Base-by-base conservation (phyloP, 2,329 filamentous ascomycete species). In the Scleromitrula shiraiana region DNA sequence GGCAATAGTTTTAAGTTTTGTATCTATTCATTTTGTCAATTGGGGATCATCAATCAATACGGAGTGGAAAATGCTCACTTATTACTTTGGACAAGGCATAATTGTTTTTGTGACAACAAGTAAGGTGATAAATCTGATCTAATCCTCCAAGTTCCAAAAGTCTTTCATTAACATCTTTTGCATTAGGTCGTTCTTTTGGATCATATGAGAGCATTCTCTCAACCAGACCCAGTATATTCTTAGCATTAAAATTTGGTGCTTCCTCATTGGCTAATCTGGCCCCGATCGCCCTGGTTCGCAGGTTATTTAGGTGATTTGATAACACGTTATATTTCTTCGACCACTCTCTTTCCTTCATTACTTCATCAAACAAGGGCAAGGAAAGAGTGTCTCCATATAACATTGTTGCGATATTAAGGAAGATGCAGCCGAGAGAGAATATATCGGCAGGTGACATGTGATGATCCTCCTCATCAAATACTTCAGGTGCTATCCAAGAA, bases 121-220 rank as follows among this genome's bases (percentile, higher is more conserved):
- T 56, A 10, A 65, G 64, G 52, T 74, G 71, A 51, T 74, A 74
- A 5, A 71, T 65, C 45, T 75, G 71, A 32, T 71, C 68, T 20
- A 74, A 62, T 5, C 71, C 71, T 4, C 72, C 72, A 0, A 74
- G 62, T 53, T 67, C 68, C 1, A 67, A 67, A 3, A 74, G 60
- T 43, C 66, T 66, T 35, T 69, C 66, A 56, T 76, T 73, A 7
- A 78, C 73, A 55, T 76, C 72, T 9, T 64, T 59, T 2, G 73
- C 73, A 1, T 70, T 65, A 3, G 75, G 76, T 22, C 76, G 67
- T 42, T 75, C 70, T 26, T 66, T 65, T 0, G 76, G 71, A 32
- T 71, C 66, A 22, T 65, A 66, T 10, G 73, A 68, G 24, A 80
- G 64, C 76, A 80, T 80, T 20, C 67, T 65, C 35, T 73, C 69